A percentile compares a stretch with the other conserved stretches of the same genome.
Evolutionary conservation across 306 rosid species (phyloP).

Genomic region (Pterocarpus macrocarpus): DNA sequence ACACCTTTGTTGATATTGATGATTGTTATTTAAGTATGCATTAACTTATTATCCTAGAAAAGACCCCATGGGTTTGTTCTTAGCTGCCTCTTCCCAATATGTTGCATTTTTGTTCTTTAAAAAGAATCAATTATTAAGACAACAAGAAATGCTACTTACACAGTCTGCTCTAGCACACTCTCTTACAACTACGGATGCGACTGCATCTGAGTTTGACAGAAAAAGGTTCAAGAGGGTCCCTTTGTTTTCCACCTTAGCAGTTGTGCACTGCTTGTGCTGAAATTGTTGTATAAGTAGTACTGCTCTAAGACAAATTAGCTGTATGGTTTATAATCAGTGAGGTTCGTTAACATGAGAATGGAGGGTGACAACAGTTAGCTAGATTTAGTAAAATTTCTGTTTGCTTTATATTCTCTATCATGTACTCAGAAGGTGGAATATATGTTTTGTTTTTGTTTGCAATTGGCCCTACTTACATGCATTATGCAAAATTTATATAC

Average conservation of each 20-base stretch:
- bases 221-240: slow-evolving; percentile 1
- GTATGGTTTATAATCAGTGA: slow-evolving; percentile 21
- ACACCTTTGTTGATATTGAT: neutral
- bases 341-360: neutral
- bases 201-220: slow-evolving; percentile 1
- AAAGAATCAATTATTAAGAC: neutral
- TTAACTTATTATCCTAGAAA: slow-evolving; percentile 2
- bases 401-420: neutral
- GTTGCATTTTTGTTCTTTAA: neutral
- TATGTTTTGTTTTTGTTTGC: slow-evolving; percentile 33
- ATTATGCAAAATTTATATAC: slow-evolving; percentile 3
- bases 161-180: neutral
- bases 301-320: slow-evolving; percentile 14
- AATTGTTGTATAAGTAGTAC: slow-evolving; percentile 30
- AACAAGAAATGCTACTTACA: neutral
- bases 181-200: slow-evolving; percentile 16
- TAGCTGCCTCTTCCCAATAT: slow-evolving; percentile 1
- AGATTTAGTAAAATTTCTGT: slow-evolving; percentile 7
- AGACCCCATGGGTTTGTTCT: neutral
- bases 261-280: slow-evolving; percentile 3
- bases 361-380: neutral
- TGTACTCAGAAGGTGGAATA: slow-evolving; percentile 7
- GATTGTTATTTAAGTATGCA: neutral
- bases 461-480: neutral
- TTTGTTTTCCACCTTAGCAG: slow-evolving; percentile 7